Percentiles rank a stretch among this genome's conserved stretches.
phyloP scores from a whole-genome alignment of 345 rosid species.

The Alliaria petiolata region DNA sequence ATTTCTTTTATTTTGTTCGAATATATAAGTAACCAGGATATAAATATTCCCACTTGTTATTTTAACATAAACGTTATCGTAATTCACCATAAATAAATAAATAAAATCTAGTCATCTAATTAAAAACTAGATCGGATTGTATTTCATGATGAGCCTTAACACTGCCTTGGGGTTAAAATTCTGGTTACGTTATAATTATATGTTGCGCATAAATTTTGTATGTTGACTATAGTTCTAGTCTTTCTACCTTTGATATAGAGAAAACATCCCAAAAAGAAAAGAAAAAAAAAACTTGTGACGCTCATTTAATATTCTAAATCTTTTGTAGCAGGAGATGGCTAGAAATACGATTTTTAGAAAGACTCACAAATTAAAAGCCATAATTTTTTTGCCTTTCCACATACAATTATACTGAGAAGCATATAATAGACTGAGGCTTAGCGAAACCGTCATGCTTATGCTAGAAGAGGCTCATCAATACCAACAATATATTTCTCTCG shows the following conservation, averaged over 20 bases:
- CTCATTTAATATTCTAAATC: not conserved
- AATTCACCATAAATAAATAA: not conserved
- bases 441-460: conserved; percentile 39
- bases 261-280: not conserved
- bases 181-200: not conserved
- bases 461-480: conserved; percentile 29
- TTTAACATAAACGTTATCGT: not conserved
- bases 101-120: not conserved
- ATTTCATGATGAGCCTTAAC: not conserved
- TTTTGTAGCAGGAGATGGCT: not conserved
- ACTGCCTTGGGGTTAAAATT: not conserved
- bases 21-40: not conserved
- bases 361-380: not conserved
- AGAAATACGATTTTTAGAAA: not conserved
- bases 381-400: not conserved
- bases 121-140: not conserved
- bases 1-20: not conserved
- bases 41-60: not conserved
- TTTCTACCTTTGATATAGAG: not conserved
- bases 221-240: not conserved
- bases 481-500: not conserved
- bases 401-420: not conserved
- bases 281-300: not conserved
- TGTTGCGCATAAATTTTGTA: not conserved
- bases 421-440: conserved; percentile 1